Base-by-base conservation (phyloP, 2,329 filamentous ascomycete species). In the Boeremia exigua region DNA sequence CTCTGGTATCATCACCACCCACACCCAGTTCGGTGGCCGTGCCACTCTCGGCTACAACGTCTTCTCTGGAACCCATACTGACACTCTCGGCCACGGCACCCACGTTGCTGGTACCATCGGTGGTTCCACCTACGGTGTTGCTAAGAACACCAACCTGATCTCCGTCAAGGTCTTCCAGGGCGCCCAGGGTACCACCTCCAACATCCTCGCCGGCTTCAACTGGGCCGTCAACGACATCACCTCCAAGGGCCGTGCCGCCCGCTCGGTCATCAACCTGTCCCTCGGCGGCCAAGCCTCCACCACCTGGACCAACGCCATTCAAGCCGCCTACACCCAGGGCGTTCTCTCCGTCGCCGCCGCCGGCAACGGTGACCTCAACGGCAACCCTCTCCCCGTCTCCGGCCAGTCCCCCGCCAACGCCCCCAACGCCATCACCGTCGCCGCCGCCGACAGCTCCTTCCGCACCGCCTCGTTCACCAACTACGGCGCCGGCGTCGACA, bases 1-100 rank as follows among this genome's bases (percentile, higher is more conserved):
- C 72, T 87, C 84, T 4, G 86, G 86, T 62, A 82, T 88, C 70
- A 72, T 75, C 50, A 69, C 74, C 30, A 79, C 77, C 6, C 86
- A 88, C 73, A 43, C 27, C n/a, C 55, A 69, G 48, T 69, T 69
- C 30, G 63, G 55, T n/a, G 63, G 62, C 23, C 65, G 66, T 47
- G 61, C 58, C 12, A 60, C 59, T 23, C 51, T 64, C 19, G 58
- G 54, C n/a, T 64, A 48, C 55, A 65, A 59, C 46, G 53, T 51
- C 17, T 53, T 45, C n/a, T 48, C 39, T 23, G 54, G 54, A 28
- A 53, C 48, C 14, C 43, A 56, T 48, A 50, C 47, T 15, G 65
- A 69, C 50, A 57, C 51, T 10, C 54, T 59, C 19, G 67, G 67
- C 23, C 67, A 70, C 54, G 67, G 67, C n/a, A 66, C 60, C 23